Conservation (phyloP, 2,329 filamentous ascomycete species). For the Pseudogymnoascus sp. region DNA sequence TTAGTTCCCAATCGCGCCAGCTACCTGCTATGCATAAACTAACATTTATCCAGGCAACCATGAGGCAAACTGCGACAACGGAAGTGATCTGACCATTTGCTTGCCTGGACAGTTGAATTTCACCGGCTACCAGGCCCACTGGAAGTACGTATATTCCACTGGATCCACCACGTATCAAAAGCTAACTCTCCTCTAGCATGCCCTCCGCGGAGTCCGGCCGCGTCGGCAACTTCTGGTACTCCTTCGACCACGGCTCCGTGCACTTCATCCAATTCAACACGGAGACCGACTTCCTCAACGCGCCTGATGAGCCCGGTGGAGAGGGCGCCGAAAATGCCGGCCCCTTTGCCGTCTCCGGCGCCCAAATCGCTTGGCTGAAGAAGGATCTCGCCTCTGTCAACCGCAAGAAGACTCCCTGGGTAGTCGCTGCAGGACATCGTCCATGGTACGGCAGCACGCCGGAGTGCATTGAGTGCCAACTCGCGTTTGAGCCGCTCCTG, state of each 20-base stretch:
- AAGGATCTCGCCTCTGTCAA: slow-evolving; percentile 13
- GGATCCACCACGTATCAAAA: slow-evolving; percentile 10
- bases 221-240: slow-evolving; percentile 46
- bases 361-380: slow-evolving; percentile 38
- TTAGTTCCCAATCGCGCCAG: neutral
- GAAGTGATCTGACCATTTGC: slow-evolving; percentile 39
- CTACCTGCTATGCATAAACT: slow-evolving; percentile 39
- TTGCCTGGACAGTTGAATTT: slow-evolving; percentile 51
- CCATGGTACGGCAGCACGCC: slow-evolving; percentile 41
- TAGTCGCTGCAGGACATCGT: slow-evolving; percentile 43
- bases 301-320: slow-evolving; percentile 35
- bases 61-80: slow-evolving; percentile 45
- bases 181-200: slow-evolving; percentile 43
- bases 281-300: slow-evolving; percentile 48
- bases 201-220: slow-evolving; percentile 39
- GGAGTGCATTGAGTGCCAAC: slow-evolving; percentile 34
- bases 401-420: slow-evolving; percentile 43
- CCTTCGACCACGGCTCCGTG: slow-evolving; percentile 40
- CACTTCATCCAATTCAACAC: slow-evolving; percentile 38
- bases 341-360: slow-evolving; percentile 38
- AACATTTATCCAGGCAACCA: slow-evolving; percentile 48
- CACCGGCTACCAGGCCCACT: slow-evolving; percentile 39
- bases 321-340: slow-evolving; percentile 40
- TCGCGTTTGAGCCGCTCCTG: slow-evolving; percentile 39
- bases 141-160: slow-evolving; percentile 23